Conservation (phyloP, 2,329 filamentous ascomycete genomes). For the Nigrospora sphaerica region DNA sequence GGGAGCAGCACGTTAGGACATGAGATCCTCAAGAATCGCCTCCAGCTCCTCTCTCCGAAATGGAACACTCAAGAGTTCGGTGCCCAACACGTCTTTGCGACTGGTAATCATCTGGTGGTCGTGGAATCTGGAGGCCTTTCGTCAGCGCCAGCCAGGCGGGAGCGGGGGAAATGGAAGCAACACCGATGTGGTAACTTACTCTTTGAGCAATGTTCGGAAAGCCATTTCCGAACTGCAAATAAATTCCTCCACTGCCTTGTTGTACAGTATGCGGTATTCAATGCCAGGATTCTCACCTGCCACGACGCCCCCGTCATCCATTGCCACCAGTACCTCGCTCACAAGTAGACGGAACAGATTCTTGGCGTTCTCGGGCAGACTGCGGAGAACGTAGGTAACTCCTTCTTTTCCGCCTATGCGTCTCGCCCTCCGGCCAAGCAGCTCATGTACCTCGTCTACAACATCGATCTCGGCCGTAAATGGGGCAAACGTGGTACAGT, state of each 20-base stretch:
- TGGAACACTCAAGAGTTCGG: slow-evolving; percentile 77
- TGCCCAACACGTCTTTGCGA: slow-evolving; percentile 76
- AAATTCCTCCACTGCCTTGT: slow-evolving; percentile 93
- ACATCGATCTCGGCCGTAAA: slow-evolving; percentile 71
- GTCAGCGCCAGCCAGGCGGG: too few species aligned
- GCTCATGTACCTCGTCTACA: slow-evolving; percentile 83
- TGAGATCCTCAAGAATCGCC: slow-evolving; percentile 72
- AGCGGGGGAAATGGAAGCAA: not conserved
- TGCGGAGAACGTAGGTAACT: slow-evolving; percentile 83
- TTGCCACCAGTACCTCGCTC: slow-evolving; percentile 69
- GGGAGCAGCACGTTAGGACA: slow-evolving; percentile 21
- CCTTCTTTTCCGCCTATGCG: slow-evolving; percentile 85
- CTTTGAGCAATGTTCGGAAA: slow-evolving; percentile 88
- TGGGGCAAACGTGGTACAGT: slow-evolving; percentile 81
- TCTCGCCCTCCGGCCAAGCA: slow-evolving; percentile 73
- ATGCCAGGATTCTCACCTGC: slow-evolving; percentile 60
- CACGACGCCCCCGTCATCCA: slow-evolving; percentile 50
- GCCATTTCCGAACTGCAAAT: slow-evolving; percentile 96
- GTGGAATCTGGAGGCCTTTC: slow-evolving; percentile 58
- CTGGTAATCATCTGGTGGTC: slow-evolving; percentile 97
- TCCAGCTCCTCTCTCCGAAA: slow-evolving; percentile 86
- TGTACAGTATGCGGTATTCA: slow-evolving; percentile 86
- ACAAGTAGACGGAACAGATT: slow-evolving; percentile 81
- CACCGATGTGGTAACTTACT: slow-evolving; percentile 44
- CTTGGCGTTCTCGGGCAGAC: slow-evolving; percentile 85